Evolutionary conservation across 148 eudicot species (phyloP), one percentile per base, ranked within the genome.

Genomic region (Silene uniflora): DNA sequence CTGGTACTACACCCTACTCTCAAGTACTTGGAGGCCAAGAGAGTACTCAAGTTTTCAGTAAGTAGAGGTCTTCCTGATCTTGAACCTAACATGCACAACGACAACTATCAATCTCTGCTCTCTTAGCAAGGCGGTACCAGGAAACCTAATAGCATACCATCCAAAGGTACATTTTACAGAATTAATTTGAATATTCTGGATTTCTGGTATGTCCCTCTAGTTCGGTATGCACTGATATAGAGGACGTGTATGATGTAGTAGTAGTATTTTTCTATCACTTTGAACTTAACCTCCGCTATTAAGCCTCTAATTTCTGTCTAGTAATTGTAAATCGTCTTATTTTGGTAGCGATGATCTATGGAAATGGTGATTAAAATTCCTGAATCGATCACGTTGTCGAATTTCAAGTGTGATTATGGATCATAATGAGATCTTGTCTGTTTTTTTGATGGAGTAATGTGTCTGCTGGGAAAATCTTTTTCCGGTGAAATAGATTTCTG

Each of bases 1-100:
- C 80, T 88, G 25, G 77, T 83, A 14, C 62, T 88, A 82, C 89
- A 88, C n/a, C 91, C 91, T 11, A 71, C 81, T 69, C 85, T 88
- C 32, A 86, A 83, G 80, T 74, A 83, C 42, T 25, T 74, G 3
- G 86, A 86, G 83, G 81, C 61, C 71, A 83, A 75, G 80, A 73
- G 83, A 73, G 78, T 84, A 82, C 77, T 88, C 32, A 88, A 81
- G 75, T 88, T 88, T 62, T 86, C 91, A 13, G 82, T 76, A 52
- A 81, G 88, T 56, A 72, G 71, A 23, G 71, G 67, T 72, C 89
- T 88, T 62, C 89, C 91, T 16, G 88, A 86, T 78, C 77, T 83
- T 69, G 82, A 79, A 60, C 69, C 47, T 5, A 73, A 83, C 59
- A 63, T 24, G 29, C 77, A 39, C 3, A 3, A 65, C 42, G 85